Evolutionary conservation across 805 yeast species (phyloP).

Genomic region (Metschnikowia santaceciliae): DNA sequence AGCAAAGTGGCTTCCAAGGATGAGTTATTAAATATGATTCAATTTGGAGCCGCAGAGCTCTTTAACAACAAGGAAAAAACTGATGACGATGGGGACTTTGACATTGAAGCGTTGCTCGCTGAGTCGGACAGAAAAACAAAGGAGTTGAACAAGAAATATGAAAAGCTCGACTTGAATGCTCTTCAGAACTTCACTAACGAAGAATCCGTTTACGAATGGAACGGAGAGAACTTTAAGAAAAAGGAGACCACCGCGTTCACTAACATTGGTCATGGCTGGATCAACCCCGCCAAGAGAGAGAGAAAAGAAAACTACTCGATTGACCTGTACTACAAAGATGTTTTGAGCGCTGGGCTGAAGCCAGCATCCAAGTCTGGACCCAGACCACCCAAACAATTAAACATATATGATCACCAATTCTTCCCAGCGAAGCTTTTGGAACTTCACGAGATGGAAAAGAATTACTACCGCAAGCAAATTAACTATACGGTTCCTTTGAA

Average conservation of each 20-base stretch:
- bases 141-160: constrained; percentile 59
- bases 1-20: constrained; percentile 53
- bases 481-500: constrained; percentile 61
- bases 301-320: constrained; percentile 82
- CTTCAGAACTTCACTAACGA: constrained; percentile 71
- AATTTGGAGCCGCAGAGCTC: constrained; percentile 73
- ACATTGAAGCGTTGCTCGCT: constrained; percentile 57
- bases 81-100: constrained; percentile 46
- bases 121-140: constrained; percentile 62
- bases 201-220: constrained; percentile 77
- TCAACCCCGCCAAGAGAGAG: constrained; percentile 82
- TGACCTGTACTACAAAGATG: constrained; percentile 82
- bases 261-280: constrained; percentile 60
- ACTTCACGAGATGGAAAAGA: constrained; percentile 76
- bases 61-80: constrained; percentile 33
- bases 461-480: constrained; percentile 65
- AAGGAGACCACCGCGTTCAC: constrained; percentile 44
- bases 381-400: constrained; percentile 78
- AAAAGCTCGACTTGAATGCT: constrained; percentile 69
- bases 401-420: constrained; percentile 87
- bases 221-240: constrained; percentile 76
- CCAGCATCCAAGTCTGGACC: constrained; percentile 52
- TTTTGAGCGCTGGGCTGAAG: constrained; percentile 58
- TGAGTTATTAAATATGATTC: constrained; percentile 77
- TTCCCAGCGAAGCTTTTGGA: constrained; percentile 73